These are phyloP conservation scores for cucumber (Cucumis sativus) DNA, from an alignment of 306 rosid genomes.

Conservation along the genomic window Cucumber_9930_V3 NC_026660.2:30404001-30404500, in stretches of 20 bases:
- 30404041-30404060: slow-evolving; percentile 77
- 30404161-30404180: not conserved
- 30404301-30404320: not conserved
- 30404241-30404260: not conserved
- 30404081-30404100: not conserved
- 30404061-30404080: slow-evolving; percentile 68
- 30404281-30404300: not conserved
- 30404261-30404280: not conserved
- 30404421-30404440: not conserved
- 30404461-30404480: not conserved
- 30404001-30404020: slow-evolving; percentile 37
- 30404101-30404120: not conserved
- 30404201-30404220: not conserved
- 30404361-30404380: not conserved
- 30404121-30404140: not conserved
- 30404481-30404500: too few species aligned
- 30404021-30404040: slow-evolving; percentile 78
- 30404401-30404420: not conserved
- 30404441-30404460: not conserved
- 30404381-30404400: not conserved
- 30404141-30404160: not conserved
- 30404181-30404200: not conserved
- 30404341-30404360: not conserved
- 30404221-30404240: not conserved
- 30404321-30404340: not conserved